Evolutionary conservation across 73 alveolate species (phyloP).

Genomic region (Blepharisma japonicum): DNA sequence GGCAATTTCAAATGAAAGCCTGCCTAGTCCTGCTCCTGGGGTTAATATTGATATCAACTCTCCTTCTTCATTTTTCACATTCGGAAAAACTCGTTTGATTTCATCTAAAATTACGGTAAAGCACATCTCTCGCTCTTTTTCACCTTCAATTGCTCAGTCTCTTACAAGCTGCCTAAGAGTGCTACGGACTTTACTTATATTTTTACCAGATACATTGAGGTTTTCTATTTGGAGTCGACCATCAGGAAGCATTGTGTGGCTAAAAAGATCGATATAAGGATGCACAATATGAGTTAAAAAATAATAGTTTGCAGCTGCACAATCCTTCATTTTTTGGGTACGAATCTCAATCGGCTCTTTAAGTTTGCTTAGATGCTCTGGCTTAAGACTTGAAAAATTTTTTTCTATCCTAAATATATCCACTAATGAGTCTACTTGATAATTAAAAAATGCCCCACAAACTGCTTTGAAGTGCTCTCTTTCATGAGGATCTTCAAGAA

Average conservation of each 20-base stretch:
- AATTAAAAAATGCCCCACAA: conserved; percentile 79
- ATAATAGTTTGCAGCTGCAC: conserved; percentile 46
- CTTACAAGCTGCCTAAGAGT: conserved; percentile 85
- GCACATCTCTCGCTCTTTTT: conserved; percentile 62
- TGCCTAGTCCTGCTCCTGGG: conserved; percentile 98
- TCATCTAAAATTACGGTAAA: conserved; percentile 63
- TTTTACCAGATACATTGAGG: conserved; percentile 31
- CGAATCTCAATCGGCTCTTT: conserved; percentile 53
- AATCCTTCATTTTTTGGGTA: conserved; percentile 48
- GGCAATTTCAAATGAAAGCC: conserved; percentile 97
- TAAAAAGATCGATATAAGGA: conserved; percentile 58
- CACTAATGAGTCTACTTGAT: conserved; percentile 75
- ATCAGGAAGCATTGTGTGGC: conserved; percentile 47
- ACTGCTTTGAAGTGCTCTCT: conserved; percentile 69
- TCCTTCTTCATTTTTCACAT: conserved; percentile 32
- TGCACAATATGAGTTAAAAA: conserved; percentile 58
- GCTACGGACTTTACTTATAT: conserved; percentile 66
- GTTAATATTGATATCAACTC: conserved; percentile 68
- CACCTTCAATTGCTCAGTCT: conserved; percentile 91
- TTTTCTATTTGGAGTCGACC: conserved; percentile 62
- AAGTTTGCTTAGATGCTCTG: conserved; percentile 43
- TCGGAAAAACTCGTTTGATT: conserved; percentile 52
- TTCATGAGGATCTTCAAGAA: conserved; percentile 39
- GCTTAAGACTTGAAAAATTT: conserved; percentile 55
- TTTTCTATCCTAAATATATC: conserved; percentile 80